Evolutionary conservation across 805 yeast genomes (phyloP).

Genomic region (Candida parachauliodes): DNA sequence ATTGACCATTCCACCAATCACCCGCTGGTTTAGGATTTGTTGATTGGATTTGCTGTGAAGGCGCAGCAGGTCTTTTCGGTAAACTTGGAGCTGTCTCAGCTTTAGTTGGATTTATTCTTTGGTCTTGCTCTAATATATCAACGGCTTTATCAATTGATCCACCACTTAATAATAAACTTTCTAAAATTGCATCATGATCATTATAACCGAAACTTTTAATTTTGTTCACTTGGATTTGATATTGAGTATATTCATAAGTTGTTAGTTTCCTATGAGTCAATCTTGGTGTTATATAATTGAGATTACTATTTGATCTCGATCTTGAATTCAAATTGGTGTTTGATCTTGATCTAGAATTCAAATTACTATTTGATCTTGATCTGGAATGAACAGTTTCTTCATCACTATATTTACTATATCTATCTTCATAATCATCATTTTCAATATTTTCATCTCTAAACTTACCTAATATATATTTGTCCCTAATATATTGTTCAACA

Average conservation of each 20-base stretch:
- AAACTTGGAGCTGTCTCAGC: slow-evolving; percentile 47
- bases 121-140: slow-evolving; percentile 48
- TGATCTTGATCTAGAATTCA: not conserved
- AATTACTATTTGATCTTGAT: not conserved
- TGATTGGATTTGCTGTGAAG: slow-evolving; percentile 9
- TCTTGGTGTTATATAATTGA: slow-evolving; percentile 24
- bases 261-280: slow-evolving; percentile 52
- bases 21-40: slow-evolving; percentile 4
- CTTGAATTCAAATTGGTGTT: slow-evolving; percentile 12
- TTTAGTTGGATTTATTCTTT: slow-evolving; percentile 28
- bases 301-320: slow-evolving; percentile 16
- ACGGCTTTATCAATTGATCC: slow-evolving; percentile 63
- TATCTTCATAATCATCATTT: slow-evolving; percentile 32
- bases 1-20: slow-evolving; percentile 13
- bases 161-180: slow-evolving; percentile 54
- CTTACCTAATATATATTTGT: slow-evolving; percentile 65
- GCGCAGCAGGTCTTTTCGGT: slow-evolving; percentile 32
- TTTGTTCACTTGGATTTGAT: slow-evolving; percentile 45
- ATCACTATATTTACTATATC: slow-evolving; percentile 18
- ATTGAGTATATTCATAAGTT: slow-evolving; percentile 50
- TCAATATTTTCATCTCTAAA: slow-evolving; percentile 44
- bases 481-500: slow-evolving; percentile 57
- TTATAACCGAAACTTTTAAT: slow-evolving; percentile 50
- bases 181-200: slow-evolving; percentile 55
- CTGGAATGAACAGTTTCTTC: slow-evolving; percentile 9